phyloP scores from a whole-genome alignment of 192 early-diverging fungal genomes.

The Coemansia sp. region DNA sequence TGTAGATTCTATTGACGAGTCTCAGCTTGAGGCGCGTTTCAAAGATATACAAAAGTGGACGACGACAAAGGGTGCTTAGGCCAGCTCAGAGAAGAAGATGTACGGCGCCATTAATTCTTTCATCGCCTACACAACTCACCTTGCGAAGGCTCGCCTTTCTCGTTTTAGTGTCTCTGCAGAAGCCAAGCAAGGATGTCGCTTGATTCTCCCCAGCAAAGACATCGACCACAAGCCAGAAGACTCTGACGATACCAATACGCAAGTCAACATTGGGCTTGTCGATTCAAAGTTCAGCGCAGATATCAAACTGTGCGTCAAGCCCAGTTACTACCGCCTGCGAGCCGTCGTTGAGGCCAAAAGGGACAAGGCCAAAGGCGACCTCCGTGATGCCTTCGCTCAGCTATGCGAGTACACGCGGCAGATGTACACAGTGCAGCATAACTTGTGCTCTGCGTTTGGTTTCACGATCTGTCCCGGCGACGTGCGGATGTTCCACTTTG shows the following conservation, averaged over 20 bases:
- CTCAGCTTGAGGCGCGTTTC: too few species aligned
- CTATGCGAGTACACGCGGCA: constrained; percentile 4
- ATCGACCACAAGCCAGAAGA: not conserved
- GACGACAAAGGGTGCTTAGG: not conserved
- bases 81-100: not conserved
- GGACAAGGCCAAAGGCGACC: not conserved
- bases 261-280: too few species aligned
- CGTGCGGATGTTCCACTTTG: not conserved
- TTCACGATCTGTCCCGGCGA: not conserved
- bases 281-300: not conserved
- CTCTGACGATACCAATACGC: not conserved
- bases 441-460: constrained; percentile 14
- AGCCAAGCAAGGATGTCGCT: not conserved
- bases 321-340: not conserved
- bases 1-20: too few species aligned
- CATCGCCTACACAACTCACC: not conserved
- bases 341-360: constrained; percentile 4
- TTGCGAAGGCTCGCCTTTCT: not conserved
- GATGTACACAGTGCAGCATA: too few species aligned
- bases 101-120: not conserved
- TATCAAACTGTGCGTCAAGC: not conserved
- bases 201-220: not conserved
- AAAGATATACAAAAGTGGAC: not conserved
- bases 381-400: not conserved
- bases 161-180: not conserved